phyloP scores from a whole-genome alignment of 2,329 filamentous ascomycete species.

The Beauveria sp. region DNA sequence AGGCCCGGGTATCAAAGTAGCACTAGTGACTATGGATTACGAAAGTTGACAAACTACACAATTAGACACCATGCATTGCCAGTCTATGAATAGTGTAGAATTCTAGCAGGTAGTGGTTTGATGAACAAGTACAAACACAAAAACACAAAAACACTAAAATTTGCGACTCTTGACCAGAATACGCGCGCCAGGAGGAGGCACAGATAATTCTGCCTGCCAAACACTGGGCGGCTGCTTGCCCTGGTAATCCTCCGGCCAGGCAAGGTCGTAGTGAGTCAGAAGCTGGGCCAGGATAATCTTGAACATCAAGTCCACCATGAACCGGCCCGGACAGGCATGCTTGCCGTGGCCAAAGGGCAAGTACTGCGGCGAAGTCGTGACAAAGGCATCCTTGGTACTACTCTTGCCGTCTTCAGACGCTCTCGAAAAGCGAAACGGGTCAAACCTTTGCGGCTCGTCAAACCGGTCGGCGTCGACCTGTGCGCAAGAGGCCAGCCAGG shows the following conservation, averaged over 20 bases:
- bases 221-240: neutral
- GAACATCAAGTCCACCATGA: slow-evolving; percentile 43
- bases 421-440: slow-evolving; percentile 38
- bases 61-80: too few species aligned
- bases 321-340: slow-evolving; percentile 43
- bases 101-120: too few species aligned
- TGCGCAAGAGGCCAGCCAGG: slow-evolving; percentile 23
- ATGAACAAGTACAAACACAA: too few species aligned
- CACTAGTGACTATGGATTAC: too few species aligned
- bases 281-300: slow-evolving; percentile 43
- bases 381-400: slow-evolving; percentile 22
- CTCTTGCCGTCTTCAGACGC: neutral
- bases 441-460: slow-evolving; percentile 31
- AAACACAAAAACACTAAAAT: neutral
- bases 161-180: neutral
- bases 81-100: too few species aligned
- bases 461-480: slow-evolving; percentile 24
- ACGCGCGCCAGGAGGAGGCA: neutral
- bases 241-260: slow-evolving; percentile 18
- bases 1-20: too few species aligned
- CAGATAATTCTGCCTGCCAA: neutral
- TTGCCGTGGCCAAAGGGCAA: slow-evolving; percentile 46
- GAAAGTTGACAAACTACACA: too few species aligned
- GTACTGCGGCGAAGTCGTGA: slow-evolving; percentile 38
- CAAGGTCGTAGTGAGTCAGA: slow-evolving; percentile 41